These are phyloP conservation scores for Curvularia lunata DNA, from an alignment of 2,329 filamentous ascomycete species.

Conservation along the genomic window DNA sequence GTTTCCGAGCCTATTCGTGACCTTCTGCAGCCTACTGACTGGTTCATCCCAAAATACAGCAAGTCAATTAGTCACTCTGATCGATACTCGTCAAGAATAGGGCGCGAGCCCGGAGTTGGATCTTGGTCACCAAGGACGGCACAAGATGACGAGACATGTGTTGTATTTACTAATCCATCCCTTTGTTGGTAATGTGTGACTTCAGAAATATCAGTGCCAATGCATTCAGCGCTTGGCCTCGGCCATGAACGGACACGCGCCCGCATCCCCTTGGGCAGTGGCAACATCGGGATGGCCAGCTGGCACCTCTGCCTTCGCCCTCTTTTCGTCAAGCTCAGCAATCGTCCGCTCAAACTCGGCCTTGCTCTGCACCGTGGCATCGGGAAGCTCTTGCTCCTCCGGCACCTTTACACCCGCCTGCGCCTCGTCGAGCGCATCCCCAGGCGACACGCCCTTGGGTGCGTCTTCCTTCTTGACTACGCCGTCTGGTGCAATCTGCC, in stretches of 20 bases:
- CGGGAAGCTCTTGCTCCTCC: conserved; percentile 24
- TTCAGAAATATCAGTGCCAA: not conserved
- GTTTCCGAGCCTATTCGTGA: no score
- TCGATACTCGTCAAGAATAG: not conserved
- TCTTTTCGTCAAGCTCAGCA: conserved; percentile 17
- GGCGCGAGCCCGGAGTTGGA: not conserved
- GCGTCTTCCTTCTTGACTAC: conserved; percentile 54
- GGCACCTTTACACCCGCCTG: conserved; percentile 20
- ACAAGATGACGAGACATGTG: not conserved
- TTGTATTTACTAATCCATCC: not conserved
- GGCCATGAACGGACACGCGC: conserved; percentile 21
- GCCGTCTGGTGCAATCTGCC: conserved; percentile 64
- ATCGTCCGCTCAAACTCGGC: conserved; percentile 18
- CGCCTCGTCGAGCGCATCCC: conserved; percentile 35
- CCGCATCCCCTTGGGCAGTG: conserved; percentile 6
- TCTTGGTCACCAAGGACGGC: not conserved
- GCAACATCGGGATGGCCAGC: conserved; percentile 16
- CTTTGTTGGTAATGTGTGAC: not conserved
- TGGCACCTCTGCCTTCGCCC: conserved; percentile 11
- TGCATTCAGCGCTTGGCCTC: not conserved
- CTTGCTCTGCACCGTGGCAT: conserved; percentile 19
- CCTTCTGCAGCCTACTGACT: no score
- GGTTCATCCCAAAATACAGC: not conserved
- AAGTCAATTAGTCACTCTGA: no score
- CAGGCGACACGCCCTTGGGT: conserved; percentile 38